Evolutionary conservation across 768 basidiomycete genomes (phyloP).

Genomic region (Tremella mesenterica): DNA sequence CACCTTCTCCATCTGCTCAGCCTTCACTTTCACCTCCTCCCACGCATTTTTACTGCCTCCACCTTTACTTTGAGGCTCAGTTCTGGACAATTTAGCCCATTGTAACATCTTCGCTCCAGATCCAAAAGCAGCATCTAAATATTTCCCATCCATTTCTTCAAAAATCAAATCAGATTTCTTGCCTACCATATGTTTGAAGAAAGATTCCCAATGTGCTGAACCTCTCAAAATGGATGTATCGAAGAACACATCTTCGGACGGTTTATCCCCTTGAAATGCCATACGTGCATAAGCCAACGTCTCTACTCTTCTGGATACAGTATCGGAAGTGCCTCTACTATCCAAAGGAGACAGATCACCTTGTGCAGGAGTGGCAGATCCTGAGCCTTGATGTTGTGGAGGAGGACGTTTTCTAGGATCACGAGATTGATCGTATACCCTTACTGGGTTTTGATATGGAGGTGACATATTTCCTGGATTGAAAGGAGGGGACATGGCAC

Average conservation of each 20-base stretch:
- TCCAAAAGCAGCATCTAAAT: not conserved
- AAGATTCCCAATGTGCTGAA: no score
- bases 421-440: not conserved
- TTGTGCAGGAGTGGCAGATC: not conserved
- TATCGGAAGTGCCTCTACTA: no score
- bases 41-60: constrained; percentile 3
- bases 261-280: not conserved
- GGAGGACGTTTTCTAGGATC: not conserved
- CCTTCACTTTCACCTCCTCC: not conserved
- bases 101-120: constrained; percentile 11
- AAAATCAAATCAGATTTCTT: not conserved
- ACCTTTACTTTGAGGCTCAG: not conserved
- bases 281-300: not conserved
- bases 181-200: no score
- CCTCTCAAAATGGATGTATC: not conserved
- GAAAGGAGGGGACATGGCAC: no score
- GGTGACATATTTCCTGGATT: no score
- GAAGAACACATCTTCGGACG: not conserved
- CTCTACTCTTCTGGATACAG: not conserved
- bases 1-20: not conserved
- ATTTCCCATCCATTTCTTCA: not conserved
- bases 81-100: constrained; percentile 13
- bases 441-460: no score
- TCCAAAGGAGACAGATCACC: no score
- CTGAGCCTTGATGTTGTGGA: not conserved